These are phyloP conservation scores for Neopestalotiopsis sp. DNA, from an alignment of 2,329 filamentous ascomycete genomes.

Conservation along the genomic window DNA sequence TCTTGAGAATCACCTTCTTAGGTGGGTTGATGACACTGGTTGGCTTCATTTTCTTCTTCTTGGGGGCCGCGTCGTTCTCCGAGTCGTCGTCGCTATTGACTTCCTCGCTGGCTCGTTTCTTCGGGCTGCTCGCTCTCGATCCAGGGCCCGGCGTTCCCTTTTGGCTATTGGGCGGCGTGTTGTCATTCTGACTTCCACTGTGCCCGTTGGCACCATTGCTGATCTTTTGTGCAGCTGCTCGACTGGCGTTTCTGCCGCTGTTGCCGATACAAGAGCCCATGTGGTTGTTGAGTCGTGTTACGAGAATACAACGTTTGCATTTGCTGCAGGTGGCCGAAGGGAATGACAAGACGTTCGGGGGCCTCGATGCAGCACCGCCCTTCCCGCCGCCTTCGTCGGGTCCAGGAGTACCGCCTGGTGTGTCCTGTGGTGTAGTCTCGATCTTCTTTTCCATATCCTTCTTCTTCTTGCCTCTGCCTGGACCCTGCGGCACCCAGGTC, in stretches of 20 bases:
- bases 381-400: constrained; percentile 48
- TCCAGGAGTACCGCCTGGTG: constrained; percentile 42
- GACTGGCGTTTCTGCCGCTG: constrained; percentile 66
- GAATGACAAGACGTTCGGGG: constrained; percentile 66
- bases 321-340: constrained; percentile 71
- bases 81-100: constrained; percentile 59
- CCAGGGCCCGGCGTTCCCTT: constrained; percentile 64
- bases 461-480: constrained; percentile 77
- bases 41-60: constrained; percentile 65
- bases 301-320: constrained; percentile 69
- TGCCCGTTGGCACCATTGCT: constrained; percentile 55
- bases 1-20: constrained; percentile 63
- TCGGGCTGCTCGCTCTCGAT: constrained; percentile 58
- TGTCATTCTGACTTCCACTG: constrained; percentile 54
- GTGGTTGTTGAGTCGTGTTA: constrained; percentile 70
- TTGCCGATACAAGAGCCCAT: constrained; percentile 73
- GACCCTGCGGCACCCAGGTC: constrained; percentile 75
- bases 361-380: constrained; percentile 43
- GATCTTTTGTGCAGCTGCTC: constrained; percentile 67
- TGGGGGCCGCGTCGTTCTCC: constrained; percentile 52
- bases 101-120: constrained; percentile 61
- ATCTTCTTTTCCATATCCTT: constrained; percentile 73
- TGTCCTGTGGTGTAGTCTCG: constrained; percentile 49
- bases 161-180: constrained; percentile 66
- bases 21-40: constrained; percentile 40